Percentiles rank a stretch among this genome's conserved stretches.
phyloP scores from a whole-genome alignment of 768 basidiomycete genomes.

The Agrocybe pediades region DNA sequence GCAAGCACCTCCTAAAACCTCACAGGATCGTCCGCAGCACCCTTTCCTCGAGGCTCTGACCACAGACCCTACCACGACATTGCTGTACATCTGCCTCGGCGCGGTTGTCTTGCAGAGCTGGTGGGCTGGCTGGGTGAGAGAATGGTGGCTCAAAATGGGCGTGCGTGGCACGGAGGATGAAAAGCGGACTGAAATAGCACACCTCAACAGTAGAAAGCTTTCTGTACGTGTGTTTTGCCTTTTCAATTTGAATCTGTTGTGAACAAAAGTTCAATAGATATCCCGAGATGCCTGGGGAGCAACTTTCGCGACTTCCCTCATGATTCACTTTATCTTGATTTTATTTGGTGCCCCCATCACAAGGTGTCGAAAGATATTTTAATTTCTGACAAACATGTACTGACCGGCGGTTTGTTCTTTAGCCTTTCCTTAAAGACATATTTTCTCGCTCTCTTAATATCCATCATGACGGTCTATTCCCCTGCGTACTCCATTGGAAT shows the following conservation, averaged over 20 bases:
- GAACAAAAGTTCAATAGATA: constrained; percentile 37
- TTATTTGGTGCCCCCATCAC: constrained; percentile 77
- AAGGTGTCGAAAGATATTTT: constrained; percentile 41
- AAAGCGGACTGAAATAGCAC: constrained; percentile 41
- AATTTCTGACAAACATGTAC: constrained; percentile 4
- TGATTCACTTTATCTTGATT: constrained; percentile 52
- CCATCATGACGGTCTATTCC: constrained; percentile 64
- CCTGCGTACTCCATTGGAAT: constrained; percentile 71
- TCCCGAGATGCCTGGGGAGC: constrained; percentile 50
- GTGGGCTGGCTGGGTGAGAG: constrained; percentile 72
- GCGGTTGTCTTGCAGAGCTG: constrained; percentile 57
- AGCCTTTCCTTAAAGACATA: constrained; percentile 53
- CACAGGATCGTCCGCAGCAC: constrained; percentile 68
- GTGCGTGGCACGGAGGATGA: constrained; percentile 44
- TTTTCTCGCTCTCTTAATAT: constrained; percentile 67
- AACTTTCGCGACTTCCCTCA: constrained; percentile 50
- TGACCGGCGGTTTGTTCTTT: constrained; percentile 14
- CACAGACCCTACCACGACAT: constrained; percentile 53
- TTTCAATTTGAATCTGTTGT: constrained; percentile 1
- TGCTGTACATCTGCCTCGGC: constrained; percentile 59
- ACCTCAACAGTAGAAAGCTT: constrained; percentile 37
- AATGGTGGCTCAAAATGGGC: constrained; percentile 52
- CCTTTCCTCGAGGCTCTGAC: constrained; percentile 72
- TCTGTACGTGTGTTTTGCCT: constrained; percentile 32
- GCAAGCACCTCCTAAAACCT: constrained; percentile 35